These are phyloP conservation scores for Monosporascus sp. DNA, from an alignment of 2,329 filamentous ascomycete genomes.

Conservation along the genomic window DNA sequence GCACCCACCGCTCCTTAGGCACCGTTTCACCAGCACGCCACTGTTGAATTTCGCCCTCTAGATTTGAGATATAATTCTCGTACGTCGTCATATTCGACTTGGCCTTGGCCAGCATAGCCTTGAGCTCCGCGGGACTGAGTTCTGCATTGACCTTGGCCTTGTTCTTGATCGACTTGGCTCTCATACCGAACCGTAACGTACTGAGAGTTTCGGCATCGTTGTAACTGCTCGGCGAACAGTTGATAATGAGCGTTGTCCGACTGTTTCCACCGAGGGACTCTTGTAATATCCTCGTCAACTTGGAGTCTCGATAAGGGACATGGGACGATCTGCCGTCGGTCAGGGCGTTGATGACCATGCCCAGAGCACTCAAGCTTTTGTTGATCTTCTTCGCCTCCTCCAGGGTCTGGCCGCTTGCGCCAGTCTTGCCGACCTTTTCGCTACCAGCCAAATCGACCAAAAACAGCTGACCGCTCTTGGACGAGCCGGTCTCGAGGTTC, in stretches of 20 bases:
- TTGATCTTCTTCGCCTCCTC: conserved; percentile 99
- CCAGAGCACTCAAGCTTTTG: conserved; percentile 95
- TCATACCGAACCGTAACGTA: conserved; percentile 88
- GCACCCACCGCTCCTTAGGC: conserved; percentile 82
- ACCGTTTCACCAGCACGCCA: conserved; percentile 89
- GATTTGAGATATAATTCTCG: conserved; percentile 73
- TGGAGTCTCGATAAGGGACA: conserved; percentile 95
- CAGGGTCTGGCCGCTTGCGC: conserved; percentile 91
- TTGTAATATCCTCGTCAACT: conserved; percentile 94
- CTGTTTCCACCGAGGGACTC: conserved; percentile 97
- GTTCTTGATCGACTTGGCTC: conserved; percentile 99
- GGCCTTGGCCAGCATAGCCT: conserved; percentile 85
- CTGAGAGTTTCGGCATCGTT: conserved; percentile 93
- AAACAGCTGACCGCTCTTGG: conserved; percentile 94
- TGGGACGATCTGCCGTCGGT: conserved; percentile 97
- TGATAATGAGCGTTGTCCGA: conserved; percentile 96
- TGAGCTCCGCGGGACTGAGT: conserved; percentile 91
- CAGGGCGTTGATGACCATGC: conserved; percentile 97
- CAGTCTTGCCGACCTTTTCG: conserved; percentile 98
- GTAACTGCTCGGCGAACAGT: conserved; percentile 97
- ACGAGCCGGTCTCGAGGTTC: conserved; percentile 92
- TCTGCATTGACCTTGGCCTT: conserved; percentile 99
- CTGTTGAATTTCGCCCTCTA: conserved; percentile 78
- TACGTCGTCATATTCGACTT: conserved; percentile 86
- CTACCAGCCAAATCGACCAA: conserved; percentile 96